phyloP scores from a whole-genome alignment of 2,329 filamentous ascomycete genomes.

The Meredithiella fracta region DNA sequence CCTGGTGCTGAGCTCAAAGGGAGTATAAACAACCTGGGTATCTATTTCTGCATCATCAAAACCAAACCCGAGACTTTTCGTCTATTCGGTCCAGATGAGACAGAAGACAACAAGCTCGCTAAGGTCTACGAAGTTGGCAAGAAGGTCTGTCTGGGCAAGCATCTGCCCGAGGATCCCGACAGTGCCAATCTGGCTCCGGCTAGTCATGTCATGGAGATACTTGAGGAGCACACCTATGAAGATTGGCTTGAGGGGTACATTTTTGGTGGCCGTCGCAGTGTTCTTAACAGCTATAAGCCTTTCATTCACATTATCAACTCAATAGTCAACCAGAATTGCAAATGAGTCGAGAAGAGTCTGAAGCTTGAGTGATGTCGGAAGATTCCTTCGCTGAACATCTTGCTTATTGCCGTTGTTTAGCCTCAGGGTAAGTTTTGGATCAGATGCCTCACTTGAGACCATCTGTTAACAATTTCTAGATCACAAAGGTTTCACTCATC shows the following conservation, averaged over 20 bases:
- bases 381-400: conserved; percentile 61
- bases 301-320: conserved; percentile 74
- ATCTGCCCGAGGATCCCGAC: conserved; percentile 58
- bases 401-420: conserved; percentile 66
- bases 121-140: conserved; percentile 57
- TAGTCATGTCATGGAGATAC: conserved; percentile 67
- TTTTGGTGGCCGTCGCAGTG: conserved; percentile 55
- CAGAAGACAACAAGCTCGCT: conserved; percentile 62
- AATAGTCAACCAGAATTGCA: conserved; percentile 77
- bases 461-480: conserved; percentile 25
- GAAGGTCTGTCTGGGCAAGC: conserved; percentile 68
- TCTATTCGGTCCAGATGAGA: conserved; percentile 65
- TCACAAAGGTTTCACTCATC: conserved; percentile 71
- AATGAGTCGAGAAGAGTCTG: conserved; percentile 70
- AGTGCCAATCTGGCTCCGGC: conserved; percentile 54
- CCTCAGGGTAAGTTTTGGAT: conserved; percentile 31
- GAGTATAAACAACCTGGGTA: conserved; percentile 55
- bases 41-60: conserved; percentile 47
- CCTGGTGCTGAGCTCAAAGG: conserved; percentile 39
- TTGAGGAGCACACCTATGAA: conserved; percentile 67
- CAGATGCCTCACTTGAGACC: neutral
- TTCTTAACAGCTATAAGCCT: conserved; percentile 68
- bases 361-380: conserved; percentile 63
- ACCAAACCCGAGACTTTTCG: conserved; percentile 53
- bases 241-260: conserved; percentile 70